Evolutionary conservation across 1,139 yeast genomes (phyloP).

Genomic region (Suhomyces bolitotheri): DNA sequence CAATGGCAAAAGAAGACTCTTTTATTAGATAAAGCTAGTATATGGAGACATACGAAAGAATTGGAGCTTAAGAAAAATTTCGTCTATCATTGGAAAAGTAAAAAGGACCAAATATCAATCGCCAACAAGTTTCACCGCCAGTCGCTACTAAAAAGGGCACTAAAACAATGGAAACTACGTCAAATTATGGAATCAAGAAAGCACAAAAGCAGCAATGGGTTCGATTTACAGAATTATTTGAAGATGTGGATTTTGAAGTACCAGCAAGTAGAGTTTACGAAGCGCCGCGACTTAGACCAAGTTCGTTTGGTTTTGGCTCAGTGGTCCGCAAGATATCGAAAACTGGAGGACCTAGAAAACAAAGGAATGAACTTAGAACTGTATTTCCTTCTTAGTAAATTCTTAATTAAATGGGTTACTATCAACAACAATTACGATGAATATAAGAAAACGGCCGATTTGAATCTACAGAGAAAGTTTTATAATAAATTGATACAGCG

Average conservation of each 20-base stretch:
- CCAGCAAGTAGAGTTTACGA: slow-evolving; percentile 1
- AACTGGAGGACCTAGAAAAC: background rate
- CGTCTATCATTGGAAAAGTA: slow-evolving; percentile 20
- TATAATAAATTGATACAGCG: slow-evolving; percentile 14
- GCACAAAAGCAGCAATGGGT: background rate
- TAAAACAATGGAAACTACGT: slow-evolving; percentile 22
- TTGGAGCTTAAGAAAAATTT: slow-evolving; percentile 7
- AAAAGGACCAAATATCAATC: slow-evolving; percentile 1
- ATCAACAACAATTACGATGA: slow-evolving; percentile 1
- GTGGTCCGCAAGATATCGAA: background rate
- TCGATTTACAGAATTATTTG: slow-evolving; percentile 2
- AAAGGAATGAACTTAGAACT: background rate
- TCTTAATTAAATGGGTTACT: background rate
- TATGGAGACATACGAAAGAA: slow-evolving; percentile 5
- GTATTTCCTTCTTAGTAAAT: background rate
- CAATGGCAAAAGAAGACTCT: slow-evolving; percentile 19
- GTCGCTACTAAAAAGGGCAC: background rate
- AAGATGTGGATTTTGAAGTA: slow-evolving; percentile 11
- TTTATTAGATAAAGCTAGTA: slow-evolving; percentile 10
- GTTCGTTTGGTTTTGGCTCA: background rate
- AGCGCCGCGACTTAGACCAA: too few relatives aligned
- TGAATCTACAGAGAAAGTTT: slow-evolving; percentile 22
- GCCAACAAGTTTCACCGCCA: slow-evolving; percentile 1
- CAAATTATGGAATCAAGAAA: background rate
- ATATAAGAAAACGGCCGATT: slow-evolving; percentile 18